Evolutionary conservation across 2,329 filamentous ascomycete species (phyloP).

Genomic region (Microcyclospora tardicrescens): DNA sequence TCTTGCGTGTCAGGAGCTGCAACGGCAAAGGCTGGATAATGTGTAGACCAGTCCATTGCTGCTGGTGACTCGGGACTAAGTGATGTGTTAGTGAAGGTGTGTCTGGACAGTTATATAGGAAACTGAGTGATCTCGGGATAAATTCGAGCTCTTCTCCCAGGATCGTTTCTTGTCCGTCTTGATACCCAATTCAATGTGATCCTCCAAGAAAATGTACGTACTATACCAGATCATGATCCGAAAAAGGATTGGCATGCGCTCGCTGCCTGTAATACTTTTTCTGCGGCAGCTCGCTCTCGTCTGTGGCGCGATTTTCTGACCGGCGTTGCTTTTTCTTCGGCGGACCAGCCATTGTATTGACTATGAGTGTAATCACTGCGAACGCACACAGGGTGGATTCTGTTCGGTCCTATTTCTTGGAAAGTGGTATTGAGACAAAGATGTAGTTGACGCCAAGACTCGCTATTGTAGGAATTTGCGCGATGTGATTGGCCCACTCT

Average conservation of each 20-base stretch:
- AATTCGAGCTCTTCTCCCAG: background rate
- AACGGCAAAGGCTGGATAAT: conserved; percentile 60
- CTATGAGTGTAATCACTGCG: too few species aligned
- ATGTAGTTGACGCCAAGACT: too few species aligned
- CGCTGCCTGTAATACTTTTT: conserved; percentile 71
- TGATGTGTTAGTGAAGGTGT: conserved; percentile 7
- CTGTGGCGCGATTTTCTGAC: conserved; percentile 28
- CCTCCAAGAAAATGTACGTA: conserved; percentile 34
- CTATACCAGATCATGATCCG: conserved; percentile 84
- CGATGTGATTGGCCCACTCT: too few species aligned
- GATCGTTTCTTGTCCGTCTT: background rate
- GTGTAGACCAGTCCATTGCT: conserved; percentile 80
- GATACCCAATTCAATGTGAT: background rate
- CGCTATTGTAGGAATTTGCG: too few species aligned
- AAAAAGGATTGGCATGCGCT: conserved; percentile 96
- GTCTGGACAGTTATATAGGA: background rate
- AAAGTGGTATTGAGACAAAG: too few species aligned
- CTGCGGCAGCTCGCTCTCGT: conserved; percentile 25
- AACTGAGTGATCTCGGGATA: too few species aligned
- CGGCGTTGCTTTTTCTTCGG: conserved; percentile 33
- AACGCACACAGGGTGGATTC: too few species aligned
- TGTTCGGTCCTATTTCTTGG: too few species aligned
- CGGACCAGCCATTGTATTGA: conserved; percentile 20
- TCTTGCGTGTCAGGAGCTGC: conserved; percentile 1
- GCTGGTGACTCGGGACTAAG: conserved; percentile 62